Conservation (phyloP, 768 basidiomycete genomes). For the Trametes gibbosa region DNA sequence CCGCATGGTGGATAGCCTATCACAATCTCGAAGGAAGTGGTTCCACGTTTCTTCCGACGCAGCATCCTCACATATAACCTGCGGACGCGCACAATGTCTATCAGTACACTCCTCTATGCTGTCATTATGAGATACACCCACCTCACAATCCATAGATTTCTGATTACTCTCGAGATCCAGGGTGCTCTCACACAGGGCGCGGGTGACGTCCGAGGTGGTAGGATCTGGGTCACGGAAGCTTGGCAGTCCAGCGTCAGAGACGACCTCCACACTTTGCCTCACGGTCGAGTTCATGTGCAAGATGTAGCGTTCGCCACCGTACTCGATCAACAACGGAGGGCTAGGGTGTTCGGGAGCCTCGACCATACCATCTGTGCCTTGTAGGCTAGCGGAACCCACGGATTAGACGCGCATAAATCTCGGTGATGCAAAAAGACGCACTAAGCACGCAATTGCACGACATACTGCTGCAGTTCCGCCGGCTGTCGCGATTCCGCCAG, state of each 20-base stretch:
- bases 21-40: slow-evolving; percentile 42
- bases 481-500: slow-evolving; percentile 38
- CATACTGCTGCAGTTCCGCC: slow-evolving; percentile 40
- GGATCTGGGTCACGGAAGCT: neutral
- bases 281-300: slow-evolving; percentile 48
- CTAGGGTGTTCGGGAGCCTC: slow-evolving; percentile 38
- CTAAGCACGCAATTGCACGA: slow-evolving; percentile 40
- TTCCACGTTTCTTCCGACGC: slow-evolving; percentile 43
- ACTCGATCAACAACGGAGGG: slow-evolving; percentile 43
- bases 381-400: neutral
- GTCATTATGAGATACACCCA: slow-evolving; percentile 27
- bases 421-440: slow-evolving; percentile 29
- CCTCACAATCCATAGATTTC: slow-evolving; percentile 52
- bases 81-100: neutral
- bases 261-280: slow-evolving; percentile 39
- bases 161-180: slow-evolving; percentile 55
- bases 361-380: slow-evolving; percentile 36
- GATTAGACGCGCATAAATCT: neutral
- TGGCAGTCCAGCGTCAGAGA: neutral
- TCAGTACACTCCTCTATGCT: neutral
- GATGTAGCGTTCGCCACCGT: slow-evolving; percentile 40
- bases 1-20: slow-evolving; percentile 37
- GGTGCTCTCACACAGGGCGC: slow-evolving; percentile 39
- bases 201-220: neutral
- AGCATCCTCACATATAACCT: slow-evolving; percentile 47